Conservation (phyloP, 192 early-diverging fungal genomes). For the Coemansia sp. region DNA sequence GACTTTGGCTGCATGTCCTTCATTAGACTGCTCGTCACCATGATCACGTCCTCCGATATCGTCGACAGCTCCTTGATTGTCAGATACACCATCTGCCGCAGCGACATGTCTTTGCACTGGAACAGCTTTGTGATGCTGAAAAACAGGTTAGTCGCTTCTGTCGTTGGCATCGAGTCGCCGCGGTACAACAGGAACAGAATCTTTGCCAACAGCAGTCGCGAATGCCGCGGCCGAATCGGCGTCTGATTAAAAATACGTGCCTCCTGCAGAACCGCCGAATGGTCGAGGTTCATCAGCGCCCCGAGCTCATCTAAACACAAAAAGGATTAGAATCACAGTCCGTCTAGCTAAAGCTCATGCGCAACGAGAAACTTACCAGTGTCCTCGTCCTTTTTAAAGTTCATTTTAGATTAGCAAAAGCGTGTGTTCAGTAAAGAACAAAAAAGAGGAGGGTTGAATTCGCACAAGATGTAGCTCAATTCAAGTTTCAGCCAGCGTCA, state of each 20-base stretch:
- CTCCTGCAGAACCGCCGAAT: constrained; percentile 91
- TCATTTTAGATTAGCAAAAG: constrained; percentile 27
- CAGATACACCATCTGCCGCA: constrained; percentile 97
- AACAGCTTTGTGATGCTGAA: constrained; percentile 98
- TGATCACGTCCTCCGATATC: constrained; percentile 94
- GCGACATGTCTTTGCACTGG: constrained; percentile 87
- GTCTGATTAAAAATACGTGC: constrained; percentile 96
- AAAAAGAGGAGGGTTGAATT: not conserved
- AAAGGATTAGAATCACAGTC: not conserved
- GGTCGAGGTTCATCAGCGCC: constrained; percentile 87
- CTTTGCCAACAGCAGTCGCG: constrained; percentile 87
- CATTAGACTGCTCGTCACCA: constrained; percentile 94
- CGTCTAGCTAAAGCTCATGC: not conserved
- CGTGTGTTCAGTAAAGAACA: not conserved
- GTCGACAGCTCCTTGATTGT: constrained; percentile 94
- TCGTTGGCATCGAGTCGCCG: constrained; percentile 83
- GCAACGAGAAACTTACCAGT: constrained; percentile 26
- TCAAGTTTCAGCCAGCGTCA: constrained; percentile 3
- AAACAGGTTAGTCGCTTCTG: constrained; percentile 97
- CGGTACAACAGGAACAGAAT: constrained; percentile 91
- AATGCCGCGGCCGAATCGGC: constrained; percentile 94
- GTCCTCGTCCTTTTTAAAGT: constrained; percentile 55
- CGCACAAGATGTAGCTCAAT: not conserved
- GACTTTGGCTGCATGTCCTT: constrained; percentile 95
- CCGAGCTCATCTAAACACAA: constrained; percentile 69